Evolutionary conservation across 1,284 basidiomycete species (phyloP), one percentile per base, ranked within the genome.

Genomic region (Irpex rosettiformis): DNA sequence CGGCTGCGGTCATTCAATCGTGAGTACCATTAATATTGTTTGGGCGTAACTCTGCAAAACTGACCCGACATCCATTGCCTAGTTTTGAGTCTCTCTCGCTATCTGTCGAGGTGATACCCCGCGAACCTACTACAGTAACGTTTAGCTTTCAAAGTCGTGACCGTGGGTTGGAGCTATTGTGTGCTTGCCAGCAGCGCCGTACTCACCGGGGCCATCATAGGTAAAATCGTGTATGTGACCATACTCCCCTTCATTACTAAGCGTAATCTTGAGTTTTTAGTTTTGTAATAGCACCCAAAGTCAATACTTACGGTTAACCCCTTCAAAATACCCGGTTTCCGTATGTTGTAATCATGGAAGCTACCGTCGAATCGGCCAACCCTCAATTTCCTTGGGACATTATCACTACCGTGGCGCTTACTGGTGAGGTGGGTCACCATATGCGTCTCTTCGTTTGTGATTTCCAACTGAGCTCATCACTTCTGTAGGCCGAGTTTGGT

Each of bases 91-190:
- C n/a, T n/a, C n/a, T n/a, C n/a, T n/a, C n/a, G n/a, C n/a, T n/a
- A n/a, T n/a, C n/a, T n/a, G n/a, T n/a, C n/a, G n/a, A n/a, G n/a
- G n/a, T n/a, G n/a, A n/a, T n/a, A n/a, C n/a, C n/a, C n/a, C n/a
- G n/a, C n/a, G n/a, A n/a, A n/a, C n/a, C n/a, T n/a, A n/a, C n/a
- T n/a, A n/a, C n/a, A n/a, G n/a, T n/a, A n/a, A n/a, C n/a, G n/a
- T n/a, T n/a, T n/a, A n/a, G n/a, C n/a, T n/a, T n/a, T n/a, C n/a
- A n/a, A n/a, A n/a, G n/a, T n/a, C n/a, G n/a, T n/a, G n/a, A n/a
- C n/a, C n/a, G n/a, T n/a, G n/a, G n/a, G n/a, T n/a, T 68, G 66
- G 66, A 65, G 66, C n/a, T 67, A 63, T 63, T 60, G 61, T 57
- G 64, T 65, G 61, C 64, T 67, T 56, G 43, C 56, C 22, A 59